A percentile compares a stretch with the other conserved stretches of the same genome.
Evolutionary conservation across 2,329 filamentous ascomycete genomes (phyloP).

Genomic region (Tricladium varicosporioides): DNA sequence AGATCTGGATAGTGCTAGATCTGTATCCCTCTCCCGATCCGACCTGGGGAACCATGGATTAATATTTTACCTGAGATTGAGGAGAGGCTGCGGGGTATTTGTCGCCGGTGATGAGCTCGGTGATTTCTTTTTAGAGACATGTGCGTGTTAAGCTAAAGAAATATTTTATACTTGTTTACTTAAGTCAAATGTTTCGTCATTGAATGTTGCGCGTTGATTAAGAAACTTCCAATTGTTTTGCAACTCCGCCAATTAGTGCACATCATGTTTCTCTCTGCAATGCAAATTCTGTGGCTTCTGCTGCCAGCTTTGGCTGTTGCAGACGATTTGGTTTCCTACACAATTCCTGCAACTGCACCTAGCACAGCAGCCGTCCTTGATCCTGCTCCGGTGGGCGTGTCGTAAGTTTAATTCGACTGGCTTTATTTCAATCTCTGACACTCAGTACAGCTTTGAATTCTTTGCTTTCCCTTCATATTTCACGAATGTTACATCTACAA

Average conservation of each 20-base stretch:
- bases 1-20: not conserved
- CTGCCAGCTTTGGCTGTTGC: slow-evolving; percentile 12
- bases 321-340: slow-evolving; percentile 18
- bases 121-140: not conserved
- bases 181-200: not conserved
- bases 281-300: slow-evolving; percentile 16
- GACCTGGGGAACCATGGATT: not conserved
- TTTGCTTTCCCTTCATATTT: slow-evolving; percentile 56
- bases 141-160: not conserved
- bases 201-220: not conserved
- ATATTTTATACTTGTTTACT: not conserved
- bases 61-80: slow-evolving; percentile 3
- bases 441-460: slow-evolving; percentile 43
- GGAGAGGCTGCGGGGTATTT: not conserved
- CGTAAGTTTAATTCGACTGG: slow-evolving; percentile 34
- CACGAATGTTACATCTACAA: slow-evolving; percentile 48
- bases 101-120: not conserved
- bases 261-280: slow-evolving; percentile 13
- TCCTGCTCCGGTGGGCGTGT: slow-evolving; percentile 44
- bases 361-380: slow-evolving; percentile 30
- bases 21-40: not conserved
- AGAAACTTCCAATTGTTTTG: not conserved
- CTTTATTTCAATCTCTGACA: not conserved
- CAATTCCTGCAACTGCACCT: slow-evolving; percentile 24
- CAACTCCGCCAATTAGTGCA: not conserved